phyloP scores from a whole-genome alignment of 768 basidiomycete genomes.

The Amanita exitialis region DNA sequence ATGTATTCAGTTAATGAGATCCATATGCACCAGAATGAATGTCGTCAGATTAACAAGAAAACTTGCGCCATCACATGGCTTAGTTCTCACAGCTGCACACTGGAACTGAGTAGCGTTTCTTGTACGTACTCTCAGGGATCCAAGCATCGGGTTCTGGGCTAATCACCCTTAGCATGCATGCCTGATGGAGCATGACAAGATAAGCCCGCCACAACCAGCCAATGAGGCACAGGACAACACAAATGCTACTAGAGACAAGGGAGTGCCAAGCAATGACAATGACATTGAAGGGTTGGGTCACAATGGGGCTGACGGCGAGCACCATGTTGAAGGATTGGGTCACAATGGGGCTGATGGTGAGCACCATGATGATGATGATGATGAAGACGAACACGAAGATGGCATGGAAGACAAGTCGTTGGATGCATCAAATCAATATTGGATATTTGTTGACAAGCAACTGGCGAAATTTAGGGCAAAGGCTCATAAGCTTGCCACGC shows the following conservation, averaged over 20 bases:
- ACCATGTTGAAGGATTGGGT: background rate
- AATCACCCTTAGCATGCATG: background rate
- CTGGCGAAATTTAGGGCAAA: background rate
- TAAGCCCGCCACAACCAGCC: background rate
- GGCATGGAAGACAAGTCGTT: background rate
- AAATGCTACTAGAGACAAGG: background rate
- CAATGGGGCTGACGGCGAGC: background rate
- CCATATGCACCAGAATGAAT: background rate
- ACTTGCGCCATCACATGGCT: background rate
- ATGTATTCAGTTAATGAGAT: background rate
- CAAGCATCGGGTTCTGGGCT: background rate
- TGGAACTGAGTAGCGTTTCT: background rate
- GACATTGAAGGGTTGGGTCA: background rate
- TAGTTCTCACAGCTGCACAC: background rate
- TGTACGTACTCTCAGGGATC: background rate
- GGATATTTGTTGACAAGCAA: background rate
- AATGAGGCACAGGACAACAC: background rate
- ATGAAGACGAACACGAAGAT: background rate
- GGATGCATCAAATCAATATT: background rate
- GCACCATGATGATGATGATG: no score
- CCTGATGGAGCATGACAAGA: background rate
- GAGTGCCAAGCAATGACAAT: background rate
- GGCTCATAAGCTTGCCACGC: background rate
- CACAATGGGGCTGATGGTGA: background rate
- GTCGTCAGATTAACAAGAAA: background rate